Evolutionary conservation across 208 protist genomes (phyloP).

Genomic region (Crithidia thermophila): DNA sequence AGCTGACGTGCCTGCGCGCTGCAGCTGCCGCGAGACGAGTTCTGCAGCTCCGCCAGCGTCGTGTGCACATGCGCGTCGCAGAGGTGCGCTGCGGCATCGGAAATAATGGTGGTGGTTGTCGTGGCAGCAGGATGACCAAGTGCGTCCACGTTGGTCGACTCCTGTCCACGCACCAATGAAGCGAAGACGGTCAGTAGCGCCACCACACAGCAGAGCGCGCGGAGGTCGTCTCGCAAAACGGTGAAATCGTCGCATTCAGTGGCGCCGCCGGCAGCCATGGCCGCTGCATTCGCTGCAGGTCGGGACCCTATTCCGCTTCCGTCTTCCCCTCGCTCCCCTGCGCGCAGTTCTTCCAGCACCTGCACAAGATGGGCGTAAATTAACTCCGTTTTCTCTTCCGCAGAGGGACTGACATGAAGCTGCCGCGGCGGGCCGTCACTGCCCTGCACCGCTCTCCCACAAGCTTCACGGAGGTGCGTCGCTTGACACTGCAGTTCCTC

Average conservation of each 20-base stretch:
- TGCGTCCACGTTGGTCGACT: slow-evolving; percentile 9
- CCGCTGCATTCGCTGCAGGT: too few relatives aligned
- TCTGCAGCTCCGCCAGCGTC: slow-evolving; percentile 22
- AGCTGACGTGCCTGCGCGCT: slow-evolving; percentile 45
- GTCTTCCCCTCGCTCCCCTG: too few relatives aligned
- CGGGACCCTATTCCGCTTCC: too few relatives aligned
- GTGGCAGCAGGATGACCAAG: not conserved
- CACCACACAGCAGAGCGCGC: slow-evolving; percentile 27
- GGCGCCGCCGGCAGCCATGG: not conserved
- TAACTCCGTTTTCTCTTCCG: too few relatives aligned
- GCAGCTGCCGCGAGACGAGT: slow-evolving; percentile 43
- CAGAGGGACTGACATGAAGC: too few relatives aligned
- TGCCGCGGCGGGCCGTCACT: too few relatives aligned
- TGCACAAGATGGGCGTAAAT: too few relatives aligned
- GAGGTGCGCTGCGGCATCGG: slow-evolving; percentile 14
- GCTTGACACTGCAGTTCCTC: not conserved
- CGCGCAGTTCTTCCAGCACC: too few relatives aligned
- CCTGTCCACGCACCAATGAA: slow-evolving; percentile 36
- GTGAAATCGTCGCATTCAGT: not conserved
- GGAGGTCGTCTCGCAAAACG: slow-evolving; percentile 21
- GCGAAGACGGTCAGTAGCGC: slow-evolving; percentile 36
- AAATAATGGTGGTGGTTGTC: not conserved
- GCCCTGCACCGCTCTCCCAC: not conserved
- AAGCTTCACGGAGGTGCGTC: too few relatives aligned
- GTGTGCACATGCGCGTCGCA: slow-evolving; percentile 22